These are phyloP conservation scores for Pythium sukuiense DNA, from an alignment of 352 stramenopile genomes.

Conservation along the genomic window DNA sequence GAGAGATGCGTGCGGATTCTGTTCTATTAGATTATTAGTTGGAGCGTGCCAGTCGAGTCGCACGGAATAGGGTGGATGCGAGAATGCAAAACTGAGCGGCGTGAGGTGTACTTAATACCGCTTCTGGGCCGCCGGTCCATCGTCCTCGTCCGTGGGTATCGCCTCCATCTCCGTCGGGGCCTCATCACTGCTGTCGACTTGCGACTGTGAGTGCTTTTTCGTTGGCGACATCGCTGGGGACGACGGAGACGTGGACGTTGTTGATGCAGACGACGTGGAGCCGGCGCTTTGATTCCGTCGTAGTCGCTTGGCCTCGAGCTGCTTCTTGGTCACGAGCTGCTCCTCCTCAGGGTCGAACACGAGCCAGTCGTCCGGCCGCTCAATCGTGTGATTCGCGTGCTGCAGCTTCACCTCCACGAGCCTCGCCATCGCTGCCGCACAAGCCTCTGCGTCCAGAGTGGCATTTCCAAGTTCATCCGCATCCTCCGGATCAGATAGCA, in stretches of 20 bases:
- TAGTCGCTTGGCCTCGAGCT: conserved; percentile 13
- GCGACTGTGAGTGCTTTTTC: conserved; percentile 12
- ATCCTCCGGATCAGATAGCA: conserved; percentile 52
- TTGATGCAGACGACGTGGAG: conserved; percentile 15
- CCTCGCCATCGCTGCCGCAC: conserved; percentile 38
- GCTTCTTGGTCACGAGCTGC: conserved; percentile 62
- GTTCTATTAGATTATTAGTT: conserved; percentile 12
- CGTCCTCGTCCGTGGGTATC: not conserved
- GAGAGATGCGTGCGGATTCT: not conserved
- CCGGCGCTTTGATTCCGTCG: conserved; percentile 13
- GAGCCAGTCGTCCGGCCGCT: conserved; percentile 67
- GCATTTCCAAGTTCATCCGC: conserved; percentile 24
- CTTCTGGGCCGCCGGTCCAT: not conserved
- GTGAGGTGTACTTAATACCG: not conserved
- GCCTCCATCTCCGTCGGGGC: not conserved
- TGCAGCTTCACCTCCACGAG: conserved; percentile 63
- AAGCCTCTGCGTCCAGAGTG: conserved; percentile 39
- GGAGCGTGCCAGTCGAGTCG: no score
- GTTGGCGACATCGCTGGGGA: conserved; percentile 17
- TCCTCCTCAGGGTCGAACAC: conserved; percentile 70
- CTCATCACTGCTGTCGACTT: conserved; percentile 1
- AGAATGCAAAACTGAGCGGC: conserved; percentile 6
- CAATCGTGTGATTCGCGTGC: conserved; percentile 50
- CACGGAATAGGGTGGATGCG: not conserved
- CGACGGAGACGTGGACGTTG: conserved; percentile 15